Conservation (phyloP, 352 stramenopile genomes). For the Saprolegnia parasitica region DNA sequence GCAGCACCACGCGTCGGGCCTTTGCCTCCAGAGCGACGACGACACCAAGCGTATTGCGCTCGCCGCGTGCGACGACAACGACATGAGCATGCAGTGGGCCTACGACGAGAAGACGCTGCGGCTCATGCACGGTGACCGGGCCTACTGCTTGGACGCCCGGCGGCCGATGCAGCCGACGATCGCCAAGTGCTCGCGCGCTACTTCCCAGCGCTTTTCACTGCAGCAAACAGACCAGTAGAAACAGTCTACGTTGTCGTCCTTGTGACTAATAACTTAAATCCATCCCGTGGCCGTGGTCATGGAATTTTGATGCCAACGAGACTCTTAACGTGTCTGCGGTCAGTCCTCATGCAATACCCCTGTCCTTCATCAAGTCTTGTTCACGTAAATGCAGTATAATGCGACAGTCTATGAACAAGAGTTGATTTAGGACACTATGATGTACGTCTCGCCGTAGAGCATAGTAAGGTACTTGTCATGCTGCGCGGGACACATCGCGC, state of each 20-base stretch:
- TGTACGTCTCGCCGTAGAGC: slow-evolving; percentile 3
- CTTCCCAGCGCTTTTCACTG: not conserved
- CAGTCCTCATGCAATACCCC: too few species aligned
- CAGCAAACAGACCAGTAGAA: slow-evolving; percentile 32
- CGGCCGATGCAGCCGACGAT: not conserved
- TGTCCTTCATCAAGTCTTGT: too few species aligned
- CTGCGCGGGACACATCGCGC: not conserved
- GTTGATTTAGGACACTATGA: not conserved
- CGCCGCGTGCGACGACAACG: not conserved
- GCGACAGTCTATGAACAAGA: too few species aligned
- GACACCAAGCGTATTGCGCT: not conserved
- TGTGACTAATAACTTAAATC: not conserved
- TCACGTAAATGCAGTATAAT: too few species aligned
- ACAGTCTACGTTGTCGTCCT: not conserved
- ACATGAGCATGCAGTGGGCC: slow-evolving; percentile 1
- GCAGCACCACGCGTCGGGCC: not conserved
- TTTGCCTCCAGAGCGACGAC: not conserved
- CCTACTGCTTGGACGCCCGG: not conserved
- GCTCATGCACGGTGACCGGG: not conserved
- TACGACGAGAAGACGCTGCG: not conserved
- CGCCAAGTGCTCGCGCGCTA: not conserved
- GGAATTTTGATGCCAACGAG: too few species aligned
- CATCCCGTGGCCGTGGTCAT: too few species aligned
- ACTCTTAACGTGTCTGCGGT: too few species aligned
- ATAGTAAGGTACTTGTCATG: not conserved